Percentiles rank a stretch among this genome's conserved stretches.
These are phyloP conservation scores for Ceratobasidium sp. DNA, from an alignment of 1,284 basidiomycete genomes.

Conservation along the genomic window DNA sequence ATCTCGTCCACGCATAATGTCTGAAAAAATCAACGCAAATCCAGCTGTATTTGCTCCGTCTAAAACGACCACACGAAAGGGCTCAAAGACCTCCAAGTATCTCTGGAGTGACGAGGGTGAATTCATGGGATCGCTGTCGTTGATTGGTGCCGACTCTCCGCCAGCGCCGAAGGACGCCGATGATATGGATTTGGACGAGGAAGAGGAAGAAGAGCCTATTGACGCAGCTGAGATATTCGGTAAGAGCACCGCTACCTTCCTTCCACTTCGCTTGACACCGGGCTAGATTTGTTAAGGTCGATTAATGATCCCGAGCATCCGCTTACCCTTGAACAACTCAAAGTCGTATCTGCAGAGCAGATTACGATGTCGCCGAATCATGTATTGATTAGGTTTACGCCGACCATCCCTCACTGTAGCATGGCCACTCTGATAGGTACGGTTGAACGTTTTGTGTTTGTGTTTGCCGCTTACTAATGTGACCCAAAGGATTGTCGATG, in stretches of 20 bases:
- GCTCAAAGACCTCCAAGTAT: slow-evolving; percentile 53
- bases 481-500: slow-evolving; percentile 80
- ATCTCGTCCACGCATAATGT: slow-evolving; percentile 10
- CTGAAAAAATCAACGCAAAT: slow-evolving; percentile 63
- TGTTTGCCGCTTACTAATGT: slow-evolving; percentile 35
- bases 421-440: slow-evolving; percentile 97
- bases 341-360: slow-evolving; percentile 92
- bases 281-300: slow-evolving; percentile 85
- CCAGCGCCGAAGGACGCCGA: slow-evolving; percentile 48
- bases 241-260: slow-evolving; percentile 51
- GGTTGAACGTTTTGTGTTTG: slow-evolving; percentile 48
- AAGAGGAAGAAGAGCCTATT: slow-evolving; percentile 65
- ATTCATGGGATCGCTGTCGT: slow-evolving; percentile 41
- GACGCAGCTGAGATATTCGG: slow-evolving; percentile 78
- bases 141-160: slow-evolving; percentile 52
- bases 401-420: slow-evolving; percentile 97
- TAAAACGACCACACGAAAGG: slow-evolving; percentile 58
- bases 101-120: slow-evolving; percentile 62
- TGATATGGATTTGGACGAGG: slow-evolving; percentile 44
- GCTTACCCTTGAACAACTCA: slow-evolving; percentile 92
- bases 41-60: slow-evolving; percentile 66
- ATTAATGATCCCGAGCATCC: slow-evolving; percentile 98
- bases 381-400: slow-evolving; percentile 90
- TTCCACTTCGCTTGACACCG: slow-evolving; percentile 29
- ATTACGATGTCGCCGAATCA: slow-evolving; percentile 79